phyloP scores from a whole-genome alignment of 805 yeast genomes.

The Starmerella vitae region DNA sequence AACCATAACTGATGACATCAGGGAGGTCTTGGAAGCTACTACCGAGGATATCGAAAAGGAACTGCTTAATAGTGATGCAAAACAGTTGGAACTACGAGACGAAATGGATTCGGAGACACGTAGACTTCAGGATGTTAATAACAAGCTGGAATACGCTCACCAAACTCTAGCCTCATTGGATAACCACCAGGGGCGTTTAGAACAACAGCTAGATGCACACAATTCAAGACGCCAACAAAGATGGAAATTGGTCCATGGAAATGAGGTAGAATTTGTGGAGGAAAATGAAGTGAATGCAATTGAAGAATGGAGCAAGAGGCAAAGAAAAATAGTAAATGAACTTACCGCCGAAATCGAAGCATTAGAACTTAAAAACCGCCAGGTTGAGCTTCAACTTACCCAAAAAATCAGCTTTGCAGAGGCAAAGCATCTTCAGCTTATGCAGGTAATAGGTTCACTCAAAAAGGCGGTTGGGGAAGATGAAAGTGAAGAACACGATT shows the following conservation, averaged over 20 bases:
- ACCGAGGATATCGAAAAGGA: conserved; percentile 2
- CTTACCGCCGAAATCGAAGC: conserved; percentile 11
- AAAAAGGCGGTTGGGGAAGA: not conserved
- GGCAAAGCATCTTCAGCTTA: conserved; percentile 20
- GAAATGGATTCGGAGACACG: conserved; percentile 24
- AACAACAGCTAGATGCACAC: conserved; percentile 10
- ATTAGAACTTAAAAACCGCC: conserved; percentile 18
- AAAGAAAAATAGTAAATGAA: not conserved
- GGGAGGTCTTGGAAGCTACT: conserved; percentile 24
- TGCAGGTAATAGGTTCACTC: conserved; percentile 13
- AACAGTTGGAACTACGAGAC: conserved; percentile 1
- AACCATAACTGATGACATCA: not conserved
- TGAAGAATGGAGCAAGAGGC: conserved; percentile 1
- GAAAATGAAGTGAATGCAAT: not conserved
- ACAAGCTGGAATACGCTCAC: conserved; percentile 1
- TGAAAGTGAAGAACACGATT: not conserved
- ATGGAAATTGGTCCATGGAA: not conserved
- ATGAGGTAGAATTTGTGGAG: not conserved
- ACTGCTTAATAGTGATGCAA: conserved; percentile 4
- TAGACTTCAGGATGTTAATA: conserved; percentile 23
- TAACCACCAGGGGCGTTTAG: conserved; percentile 13
- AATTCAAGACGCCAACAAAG: not conserved
- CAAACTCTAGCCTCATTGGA: conserved; percentile 4
- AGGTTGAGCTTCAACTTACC: conserved; percentile 25
- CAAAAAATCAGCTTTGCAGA: conserved; percentile 20